Percentiles rank a stretch among this genome's conserved stretches.
Conservation (phyloP, 495 filamentous ascomycete genomes). For the Neurospora sp. region DNA sequence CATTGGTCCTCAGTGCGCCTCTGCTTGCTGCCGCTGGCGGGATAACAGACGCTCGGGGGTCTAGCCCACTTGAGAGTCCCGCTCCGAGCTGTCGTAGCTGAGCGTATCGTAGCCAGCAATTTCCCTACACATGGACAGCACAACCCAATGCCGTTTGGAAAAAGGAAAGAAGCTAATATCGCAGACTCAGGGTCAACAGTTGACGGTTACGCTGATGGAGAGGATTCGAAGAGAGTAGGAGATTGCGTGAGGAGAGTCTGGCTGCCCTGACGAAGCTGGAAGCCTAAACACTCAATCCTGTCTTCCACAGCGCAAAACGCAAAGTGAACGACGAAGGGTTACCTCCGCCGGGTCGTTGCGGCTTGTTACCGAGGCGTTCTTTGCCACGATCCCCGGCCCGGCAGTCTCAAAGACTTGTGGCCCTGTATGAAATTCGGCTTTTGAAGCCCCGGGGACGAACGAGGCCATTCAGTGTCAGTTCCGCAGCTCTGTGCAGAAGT, state of each 20-base stretch:
- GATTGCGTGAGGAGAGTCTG: not conserved
- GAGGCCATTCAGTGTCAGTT: not conserved
- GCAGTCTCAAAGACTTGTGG: not conserved
- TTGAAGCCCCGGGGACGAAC: not conserved
- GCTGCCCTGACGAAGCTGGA: not conserved
- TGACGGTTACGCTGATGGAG: not conserved
- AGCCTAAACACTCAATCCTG: not conserved
- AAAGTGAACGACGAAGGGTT: not conserved
- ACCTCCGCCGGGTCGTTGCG: not conserved
- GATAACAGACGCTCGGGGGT: not conserved
- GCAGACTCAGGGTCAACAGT: not conserved
- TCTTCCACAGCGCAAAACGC: not conserved
- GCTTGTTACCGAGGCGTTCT: not conserved
- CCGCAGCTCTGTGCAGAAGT: not conserved
- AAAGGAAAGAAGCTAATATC: not conserved
- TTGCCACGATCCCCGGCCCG: not conserved
- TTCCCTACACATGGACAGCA: not conserved
- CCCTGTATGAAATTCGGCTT: not conserved
- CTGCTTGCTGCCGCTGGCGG: not conserved
- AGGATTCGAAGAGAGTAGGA: not conserved
- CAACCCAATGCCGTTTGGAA: not conserved
- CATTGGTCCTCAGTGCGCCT: not conserved
- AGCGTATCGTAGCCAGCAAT: not conserved
- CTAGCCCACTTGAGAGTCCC: not conserved
- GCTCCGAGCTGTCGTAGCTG: not conserved